Percentiles rank a stretch among this genome's conserved stretches.
Evolutionary conservation across 1,284 basidiomycete genomes (phyloP).

Genomic region (Taiwanofungus camphoratus): DNA sequence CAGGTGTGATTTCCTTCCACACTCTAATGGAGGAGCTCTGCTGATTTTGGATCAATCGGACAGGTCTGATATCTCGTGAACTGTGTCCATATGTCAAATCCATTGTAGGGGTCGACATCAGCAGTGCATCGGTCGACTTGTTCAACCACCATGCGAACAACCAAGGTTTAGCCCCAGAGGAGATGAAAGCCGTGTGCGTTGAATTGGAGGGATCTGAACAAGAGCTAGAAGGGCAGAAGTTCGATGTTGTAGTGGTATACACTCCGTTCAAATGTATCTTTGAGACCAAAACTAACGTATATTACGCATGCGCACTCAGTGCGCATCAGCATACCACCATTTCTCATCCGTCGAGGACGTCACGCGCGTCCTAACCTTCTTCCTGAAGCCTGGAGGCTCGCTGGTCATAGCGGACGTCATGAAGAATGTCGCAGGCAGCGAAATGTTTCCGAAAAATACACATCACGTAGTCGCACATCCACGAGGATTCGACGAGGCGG

Average conservation of each 20-base stretch:
- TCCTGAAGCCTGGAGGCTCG: slow-evolving; percentile 56
- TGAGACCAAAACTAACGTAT: neutral
- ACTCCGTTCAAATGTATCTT: neutral
- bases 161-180: slow-evolving; percentile 51
- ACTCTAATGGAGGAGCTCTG: neutral
- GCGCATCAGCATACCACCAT: slow-evolving; percentile 66
- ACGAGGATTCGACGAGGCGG: slow-evolving; percentile 42
- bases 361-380: slow-evolving; percentile 46
- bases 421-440: slow-evolving; percentile 18
- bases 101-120: slow-evolving; percentile 68
- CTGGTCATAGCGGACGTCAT: slow-evolving; percentile 56
- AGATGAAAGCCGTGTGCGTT: slow-evolving; percentile 53
- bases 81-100: slow-evolving; percentile 49
- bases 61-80: slow-evolving; percentile 53
- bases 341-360: slow-evolving; percentile 43
- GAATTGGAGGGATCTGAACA: slow-evolving; percentile 40
- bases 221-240: slow-evolving; percentile 46
- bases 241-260: slow-evolving; percentile 58
- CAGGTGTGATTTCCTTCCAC: slow-evolving; percentile 36
- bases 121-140: slow-evolving; percentile 52
- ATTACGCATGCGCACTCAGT: slow-evolving; percentile 34
- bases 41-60: neutral
- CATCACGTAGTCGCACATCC: slow-evolving; percentile 47
- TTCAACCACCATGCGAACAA: slow-evolving; percentile 52
- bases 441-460: slow-evolving; percentile 21